A percentile compares a stretch with the other conserved stretches of the same genome.
Evolutionary conservation across 2,329 filamentous ascomycete species (phyloP).

Genomic region (Zasmidium angulare): DNA sequence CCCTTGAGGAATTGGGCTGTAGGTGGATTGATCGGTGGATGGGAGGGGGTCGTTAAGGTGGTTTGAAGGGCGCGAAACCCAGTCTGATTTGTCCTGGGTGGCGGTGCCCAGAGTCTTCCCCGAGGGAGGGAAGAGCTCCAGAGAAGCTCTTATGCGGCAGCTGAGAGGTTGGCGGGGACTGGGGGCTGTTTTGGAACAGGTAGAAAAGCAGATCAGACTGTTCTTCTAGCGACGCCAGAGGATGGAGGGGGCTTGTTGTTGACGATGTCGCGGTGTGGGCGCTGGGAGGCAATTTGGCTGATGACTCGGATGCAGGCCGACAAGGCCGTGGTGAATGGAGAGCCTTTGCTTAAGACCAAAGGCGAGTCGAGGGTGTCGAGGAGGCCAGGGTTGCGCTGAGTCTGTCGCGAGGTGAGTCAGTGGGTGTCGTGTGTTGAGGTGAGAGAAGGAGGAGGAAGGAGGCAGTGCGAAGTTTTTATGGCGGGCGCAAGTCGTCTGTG

Average conservation of each 20-base stretch:
- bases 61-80: conserved; percentile 91
- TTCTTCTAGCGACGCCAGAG: conserved; percentile 35
- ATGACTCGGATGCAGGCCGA: conserved; percentile 43
- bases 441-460: background rate
- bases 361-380: conserved; percentile 23
- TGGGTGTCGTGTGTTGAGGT: background rate
- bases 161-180: conserved; percentile 68
- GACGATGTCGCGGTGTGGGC: conserved; percentile 48
- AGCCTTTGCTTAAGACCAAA: conserved; percentile 44
- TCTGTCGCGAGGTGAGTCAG: conserved; percentile 1
- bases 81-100: conserved; percentile 65
- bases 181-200: conserved; percentile 44
- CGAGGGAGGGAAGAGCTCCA: conserved; percentile 98
- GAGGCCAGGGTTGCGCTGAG: background rate
- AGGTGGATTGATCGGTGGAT: conserved; percentile 12
- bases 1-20: conserved; percentile 40
- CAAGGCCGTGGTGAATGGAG: conserved; percentile 43
- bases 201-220: conserved; percentile 45
- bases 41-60: conserved; percentile 72
- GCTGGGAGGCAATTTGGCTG: conserved; percentile 49
- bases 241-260: conserved; percentile 46
- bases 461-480: background rate
- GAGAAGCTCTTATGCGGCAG: conserved; percentile 99
- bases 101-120: conserved; percentile 99
- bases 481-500: background rate